phyloP scores from a whole-genome alignment of 352 stramenopile species.

The Globisporangium nodosum region DNA sequence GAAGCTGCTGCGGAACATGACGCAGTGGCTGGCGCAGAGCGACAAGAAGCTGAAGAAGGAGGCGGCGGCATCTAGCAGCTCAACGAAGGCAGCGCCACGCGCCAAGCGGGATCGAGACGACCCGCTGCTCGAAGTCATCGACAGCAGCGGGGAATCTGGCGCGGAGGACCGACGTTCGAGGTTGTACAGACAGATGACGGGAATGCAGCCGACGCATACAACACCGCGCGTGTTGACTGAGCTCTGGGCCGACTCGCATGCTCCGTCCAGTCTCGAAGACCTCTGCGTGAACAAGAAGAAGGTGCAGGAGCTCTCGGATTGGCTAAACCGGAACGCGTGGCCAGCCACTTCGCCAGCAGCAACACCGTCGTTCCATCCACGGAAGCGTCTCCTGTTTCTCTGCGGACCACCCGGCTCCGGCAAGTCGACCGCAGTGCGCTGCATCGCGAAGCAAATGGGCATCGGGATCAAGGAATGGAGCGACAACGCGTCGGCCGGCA shows the following conservation, averaged over 20 bases:
- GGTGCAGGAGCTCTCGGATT: slow-evolving; percentile 59
- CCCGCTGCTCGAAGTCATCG: slow-evolving; percentile 23
- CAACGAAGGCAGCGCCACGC: no score
- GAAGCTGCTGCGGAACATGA: slow-evolving; percentile 29
- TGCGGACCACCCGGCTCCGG: slow-evolving; percentile 72
- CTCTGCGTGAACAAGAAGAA: slow-evolving; percentile 85
- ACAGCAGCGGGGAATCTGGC: slow-evolving; percentile 29
- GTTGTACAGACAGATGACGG: not conserved
- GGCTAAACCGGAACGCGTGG: slow-evolving; percentile 33
- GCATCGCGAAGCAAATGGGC: slow-evolving; percentile 39
- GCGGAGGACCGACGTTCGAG: slow-evolving; percentile 11
- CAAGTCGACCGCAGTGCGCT: slow-evolving; percentile 75
- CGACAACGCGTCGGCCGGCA: slow-evolving; percentile 55
- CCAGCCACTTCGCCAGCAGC: slow-evolving; percentile 1
- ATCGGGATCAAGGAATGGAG: slow-evolving; percentile 62
- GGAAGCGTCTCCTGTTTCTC: slow-evolving; percentile 71
- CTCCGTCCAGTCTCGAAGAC: slow-evolving; percentile 43
- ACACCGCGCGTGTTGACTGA: slow-evolving; percentile 1
- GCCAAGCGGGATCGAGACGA: not conserved
- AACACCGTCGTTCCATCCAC: slow-evolving; percentile 7
- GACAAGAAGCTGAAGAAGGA: slow-evolving; percentile 2
- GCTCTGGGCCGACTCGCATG: slow-evolving; percentile 51
- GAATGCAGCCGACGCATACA: not conserved
- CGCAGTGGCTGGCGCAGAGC: slow-evolving; percentile 28
- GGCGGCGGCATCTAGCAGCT: no score